Conservation (phyloP, 2,329 filamentous ascomycete genomes). For the Botrytis aclada region DNA sequence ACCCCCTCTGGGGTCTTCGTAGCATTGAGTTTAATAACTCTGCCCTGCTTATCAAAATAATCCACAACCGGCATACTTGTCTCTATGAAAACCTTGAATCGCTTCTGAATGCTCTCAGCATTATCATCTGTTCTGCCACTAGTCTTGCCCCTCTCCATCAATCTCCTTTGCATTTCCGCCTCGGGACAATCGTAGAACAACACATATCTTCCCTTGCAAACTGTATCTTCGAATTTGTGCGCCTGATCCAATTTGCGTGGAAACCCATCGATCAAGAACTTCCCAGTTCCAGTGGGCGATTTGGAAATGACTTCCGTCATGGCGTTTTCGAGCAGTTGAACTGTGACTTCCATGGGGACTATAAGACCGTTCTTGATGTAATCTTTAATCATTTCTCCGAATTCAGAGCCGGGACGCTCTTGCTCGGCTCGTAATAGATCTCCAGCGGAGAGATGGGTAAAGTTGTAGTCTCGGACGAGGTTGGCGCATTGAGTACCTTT, state of each 20-base stretch:
- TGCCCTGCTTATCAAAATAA: constrained; percentile 71
- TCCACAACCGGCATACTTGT: constrained; percentile 97
- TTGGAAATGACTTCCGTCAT: constrained; percentile 69
- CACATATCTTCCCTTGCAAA: constrained; percentile 79
- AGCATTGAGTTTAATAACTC: constrained; percentile 78
- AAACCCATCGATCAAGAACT: constrained; percentile 82
- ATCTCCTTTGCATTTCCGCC: constrained; percentile 63
- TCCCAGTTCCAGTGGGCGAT: constrained; percentile 50
- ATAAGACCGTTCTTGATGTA: constrained; percentile 95
- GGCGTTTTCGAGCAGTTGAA: constrained; percentile 88
- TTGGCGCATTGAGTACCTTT: constrained; percentile 95
- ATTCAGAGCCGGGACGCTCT: constrained; percentile 78
- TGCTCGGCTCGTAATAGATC: constrained; percentile 94
- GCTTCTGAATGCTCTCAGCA: constrained; percentile 90
- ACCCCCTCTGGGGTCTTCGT: constrained; percentile 63
- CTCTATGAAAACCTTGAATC: constrained; percentile 90
- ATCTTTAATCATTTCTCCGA: constrained; percentile 86
- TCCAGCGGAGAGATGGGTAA: constrained; percentile 89
- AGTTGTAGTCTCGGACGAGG: constrained; percentile 82
- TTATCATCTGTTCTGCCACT: constrained; percentile 89
- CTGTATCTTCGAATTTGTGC: constrained; percentile 83
- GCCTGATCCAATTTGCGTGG: constrained; percentile 98
- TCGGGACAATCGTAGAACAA: constrained; percentile 95
- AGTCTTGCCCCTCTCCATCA: constrained; percentile 22
- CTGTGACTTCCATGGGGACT: constrained; percentile 98